Evolutionary conservation across 75 land plant species (phyloP), one percentile per base, ranked within the genome.

Genomic region (Azolla pinnata): DNA sequence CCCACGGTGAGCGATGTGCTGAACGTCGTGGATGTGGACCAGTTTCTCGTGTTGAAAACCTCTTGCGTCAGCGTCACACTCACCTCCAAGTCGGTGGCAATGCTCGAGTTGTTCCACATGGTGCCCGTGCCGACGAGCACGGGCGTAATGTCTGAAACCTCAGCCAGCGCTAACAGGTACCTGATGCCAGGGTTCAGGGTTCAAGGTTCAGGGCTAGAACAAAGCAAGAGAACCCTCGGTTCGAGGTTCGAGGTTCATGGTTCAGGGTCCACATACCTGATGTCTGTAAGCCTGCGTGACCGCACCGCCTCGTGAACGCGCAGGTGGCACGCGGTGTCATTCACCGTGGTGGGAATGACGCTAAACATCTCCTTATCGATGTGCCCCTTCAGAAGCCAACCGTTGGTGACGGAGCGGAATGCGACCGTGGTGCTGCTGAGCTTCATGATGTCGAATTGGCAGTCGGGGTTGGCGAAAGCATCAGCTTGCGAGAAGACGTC

Each of bases 361-460:
- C 58, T 24, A 4, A 56, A 29, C 30, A 29, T 29, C 58, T 56
- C 58, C 5, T 4, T 29, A n/a, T n/a, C n/a, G n/a, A n/a, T n/a
- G 42, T 58, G 33, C 19, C 60, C 19, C 40, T 58, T 58, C 4
- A 58, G 60, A 20, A 32, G 33, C 9, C 60, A n/a, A 23, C 18
- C 60, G 25, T 31, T 31, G 33, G 35, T 19, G 2, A 33, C 31
- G 25, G 60, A 31, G n/a, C 2, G 14, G 40, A 58, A 17, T 16
- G 44, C 42, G 4, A 58, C 42, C 42, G 18, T 16, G 17, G 60
- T 58, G 60, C 35, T 33, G 40, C 40, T 58, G 7, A 58, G 5
- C 46, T 32, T 30, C 21, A 58, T 20, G 16, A 33, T 21, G 19
- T 58, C 60, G 60, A 58, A 58, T 8, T 58, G 60, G 60, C 60